Evolutionary conservation across 2,329 filamentous ascomycete species (phyloP).

Genomic region (Endothia cerciana): DNA sequence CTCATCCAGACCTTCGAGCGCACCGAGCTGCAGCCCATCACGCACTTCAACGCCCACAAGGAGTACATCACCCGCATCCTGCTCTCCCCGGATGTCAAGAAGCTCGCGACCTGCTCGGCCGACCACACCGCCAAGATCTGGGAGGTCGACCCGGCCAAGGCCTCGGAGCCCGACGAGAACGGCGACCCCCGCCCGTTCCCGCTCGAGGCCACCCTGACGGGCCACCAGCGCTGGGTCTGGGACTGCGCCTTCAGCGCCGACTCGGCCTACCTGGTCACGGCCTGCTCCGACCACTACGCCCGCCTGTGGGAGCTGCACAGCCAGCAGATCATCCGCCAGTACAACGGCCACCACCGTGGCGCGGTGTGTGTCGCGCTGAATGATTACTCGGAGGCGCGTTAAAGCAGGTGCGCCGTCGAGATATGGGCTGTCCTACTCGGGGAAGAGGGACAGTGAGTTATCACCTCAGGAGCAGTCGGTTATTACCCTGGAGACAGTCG

Average conservation of each 20-base stretch:
- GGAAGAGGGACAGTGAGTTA: slow-evolving; percentile 8
- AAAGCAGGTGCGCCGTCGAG: neutral
- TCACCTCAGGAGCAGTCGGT: neutral
- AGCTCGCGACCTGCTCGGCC: slow-evolving; percentile 89
- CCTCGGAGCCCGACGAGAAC: slow-evolving; percentile 40
- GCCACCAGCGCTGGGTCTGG: slow-evolving; percentile 97
- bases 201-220: slow-evolving; percentile 83
- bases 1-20: slow-evolving; percentile 82
- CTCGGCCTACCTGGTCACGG: slow-evolving; percentile 89
- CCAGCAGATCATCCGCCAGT: slow-evolving; percentile 90
- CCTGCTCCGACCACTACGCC: slow-evolving; percentile 92
- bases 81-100: slow-evolving; percentile 89
- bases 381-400: slow-evolving; percentile 70
- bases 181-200: slow-evolving; percentile 63
- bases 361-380: slow-evolving; percentile 93
- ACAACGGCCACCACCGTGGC: slow-evolving; percentile 91
- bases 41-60: slow-evolving; percentile 86
- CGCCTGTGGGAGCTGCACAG: slow-evolving; percentile 86
- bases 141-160: slow-evolving; percentile 77
- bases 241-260: slow-evolving; percentile 95
- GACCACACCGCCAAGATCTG: slow-evolving; percentile 96
- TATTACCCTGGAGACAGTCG: neutral
- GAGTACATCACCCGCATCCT: slow-evolving; percentile 93
- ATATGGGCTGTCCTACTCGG: slow-evolving; percentile 18
- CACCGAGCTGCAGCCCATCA: slow-evolving; percentile 83